Evolutionary conservation across 164 flowering plant genomes (phyloP).

Genomic region (Piper longum): DNA sequence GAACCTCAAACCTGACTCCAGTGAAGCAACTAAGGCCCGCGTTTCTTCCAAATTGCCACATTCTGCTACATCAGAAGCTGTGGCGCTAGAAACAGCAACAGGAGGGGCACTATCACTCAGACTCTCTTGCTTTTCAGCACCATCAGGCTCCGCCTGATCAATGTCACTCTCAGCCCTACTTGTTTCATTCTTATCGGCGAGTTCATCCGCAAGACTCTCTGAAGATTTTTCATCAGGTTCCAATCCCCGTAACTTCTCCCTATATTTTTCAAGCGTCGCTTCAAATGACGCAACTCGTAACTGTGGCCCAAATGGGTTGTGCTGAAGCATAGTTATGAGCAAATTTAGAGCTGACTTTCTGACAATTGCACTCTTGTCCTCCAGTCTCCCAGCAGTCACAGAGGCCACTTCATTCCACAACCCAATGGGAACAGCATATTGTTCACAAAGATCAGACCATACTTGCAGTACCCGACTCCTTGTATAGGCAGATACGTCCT

Average conservation of each 20-base stretch:
- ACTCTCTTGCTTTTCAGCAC: slow-evolving; percentile 37
- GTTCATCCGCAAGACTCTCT: slow-evolving; percentile 26
- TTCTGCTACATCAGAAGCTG: slow-evolving; percentile 50
- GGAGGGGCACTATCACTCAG: slow-evolving; percentile 52
- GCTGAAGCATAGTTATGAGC: slow-evolving; percentile 86
- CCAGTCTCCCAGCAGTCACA: slow-evolving; percentile 88
- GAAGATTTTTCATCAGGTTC: slow-evolving; percentile 24
- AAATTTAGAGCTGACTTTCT: slow-evolving; percentile 84
- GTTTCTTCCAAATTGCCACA: slow-evolving; percentile 86
- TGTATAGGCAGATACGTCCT: slow-evolving; percentile 94
- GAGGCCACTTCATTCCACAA: slow-evolving; percentile 90
- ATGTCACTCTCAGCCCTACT: slow-evolving; percentile 35
- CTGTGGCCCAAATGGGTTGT: slow-evolving; percentile 97
- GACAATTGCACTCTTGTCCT: slow-evolving; percentile 93
- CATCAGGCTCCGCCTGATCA: slow-evolving; percentile 22
- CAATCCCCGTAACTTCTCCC: slow-evolving; percentile 52
- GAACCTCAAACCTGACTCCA: slow-evolving; percentile 85
- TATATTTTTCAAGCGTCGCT: slow-evolving; percentile 82
- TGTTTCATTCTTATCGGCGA: slow-evolving; percentile 23
- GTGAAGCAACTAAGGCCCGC: slow-evolving; percentile 68
- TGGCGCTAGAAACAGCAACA: slow-evolving; percentile 7
- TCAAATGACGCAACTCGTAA: slow-evolving; percentile 75
- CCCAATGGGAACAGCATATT: slow-evolving; percentile 82
- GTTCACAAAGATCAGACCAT: slow-evolving; percentile 96
- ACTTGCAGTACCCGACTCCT: slow-evolving; percentile 96